Conservation (phyloP, 2,329 filamentous ascomycete species). For the Fusarium dlaminii region DNA sequence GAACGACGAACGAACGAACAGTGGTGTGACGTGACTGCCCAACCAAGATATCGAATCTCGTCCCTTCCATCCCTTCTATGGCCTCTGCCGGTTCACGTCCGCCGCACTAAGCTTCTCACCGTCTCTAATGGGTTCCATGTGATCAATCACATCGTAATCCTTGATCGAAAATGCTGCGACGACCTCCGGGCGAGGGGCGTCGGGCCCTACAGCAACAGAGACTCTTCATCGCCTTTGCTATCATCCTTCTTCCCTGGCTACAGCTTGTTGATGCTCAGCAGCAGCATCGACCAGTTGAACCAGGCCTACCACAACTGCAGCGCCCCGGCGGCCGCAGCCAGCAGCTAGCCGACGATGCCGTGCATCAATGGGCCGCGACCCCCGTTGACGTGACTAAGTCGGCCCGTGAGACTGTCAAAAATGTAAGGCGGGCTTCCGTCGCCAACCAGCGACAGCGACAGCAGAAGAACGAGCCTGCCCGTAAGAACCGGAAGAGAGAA, state of each 20-base stretch:
- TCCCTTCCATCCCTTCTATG: slow-evolving; percentile 24
- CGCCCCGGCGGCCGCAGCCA: slow-evolving; percentile 40
- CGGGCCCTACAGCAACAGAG: slow-evolving; percentile 57
- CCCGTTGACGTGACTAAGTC: slow-evolving; percentile 44
- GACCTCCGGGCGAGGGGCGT: slow-evolving; percentile 68
- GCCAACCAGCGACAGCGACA: slow-evolving; percentile 42
- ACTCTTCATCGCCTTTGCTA: slow-evolving; percentile 64
- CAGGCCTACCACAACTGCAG: slow-evolving; percentile 30
- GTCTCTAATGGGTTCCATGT: slow-evolving; percentile 39
- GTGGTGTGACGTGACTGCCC: slow-evolving; percentile 43
- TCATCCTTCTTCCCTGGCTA: slow-evolving; percentile 66
- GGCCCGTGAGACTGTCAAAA: slow-evolving; percentile 42
- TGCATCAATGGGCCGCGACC: slow-evolving; percentile 46
- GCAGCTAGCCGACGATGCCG: slow-evolving; percentile 42
- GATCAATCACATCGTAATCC: slow-evolving; percentile 22
- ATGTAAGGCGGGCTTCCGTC: slow-evolving; percentile 39
- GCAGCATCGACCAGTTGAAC: slow-evolving; percentile 58
- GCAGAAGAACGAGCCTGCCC: slow-evolving; percentile 39
- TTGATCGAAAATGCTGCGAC: slow-evolving; percentile 65
- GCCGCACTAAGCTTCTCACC: slow-evolving; percentile 9
- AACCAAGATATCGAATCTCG: not conserved
- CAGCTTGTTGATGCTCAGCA: slow-evolving; percentile 70
- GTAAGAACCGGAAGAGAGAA: slow-evolving; percentile 46
- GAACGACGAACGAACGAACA: not conserved
- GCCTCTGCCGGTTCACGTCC: slow-evolving; percentile 25